These are phyloP conservation scores for Ceratocystis destructans DNA, from an alignment of 2,329 filamentous ascomycete species.

Conservation along the genomic window DNA sequence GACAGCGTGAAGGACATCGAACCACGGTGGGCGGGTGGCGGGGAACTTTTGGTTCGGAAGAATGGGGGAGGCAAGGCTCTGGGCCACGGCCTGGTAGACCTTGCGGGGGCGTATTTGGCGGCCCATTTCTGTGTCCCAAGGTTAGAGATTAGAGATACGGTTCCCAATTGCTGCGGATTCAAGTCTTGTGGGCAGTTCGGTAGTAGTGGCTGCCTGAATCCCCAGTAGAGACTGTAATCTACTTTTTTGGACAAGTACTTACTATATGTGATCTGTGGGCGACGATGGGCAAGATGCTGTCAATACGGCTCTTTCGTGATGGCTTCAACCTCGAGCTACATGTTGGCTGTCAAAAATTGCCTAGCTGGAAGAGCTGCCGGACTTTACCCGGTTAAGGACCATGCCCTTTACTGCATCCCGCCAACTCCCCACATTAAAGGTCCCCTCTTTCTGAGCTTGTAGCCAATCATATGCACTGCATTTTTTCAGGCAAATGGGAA, in stretches of 20 bases:
- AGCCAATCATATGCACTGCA: not conserved
- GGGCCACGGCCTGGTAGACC: conserved; percentile 34
- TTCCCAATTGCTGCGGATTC: not conserved
- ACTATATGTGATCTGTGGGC: not conserved
- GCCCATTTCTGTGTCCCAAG: conserved; percentile 26
- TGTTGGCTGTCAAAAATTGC: not conserved
- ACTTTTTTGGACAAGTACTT: not conserved
- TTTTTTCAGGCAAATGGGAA: conserved; percentile 4
- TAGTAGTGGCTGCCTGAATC: not conserved
- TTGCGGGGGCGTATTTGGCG: conserved; percentile 35
- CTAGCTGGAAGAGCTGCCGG: not conserved
- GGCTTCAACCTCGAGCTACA: not conserved
- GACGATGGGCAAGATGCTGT: not conserved
- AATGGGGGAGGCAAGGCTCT: conserved; percentile 32
- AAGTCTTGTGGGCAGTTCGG: not conserved
- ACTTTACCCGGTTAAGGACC: not conserved
- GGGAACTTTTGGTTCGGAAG: conserved; percentile 24
- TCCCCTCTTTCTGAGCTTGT: conserved; percentile 6
- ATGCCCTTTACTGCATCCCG: not conserved
- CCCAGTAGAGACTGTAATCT: not conserved
- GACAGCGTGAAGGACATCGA: conserved; percentile 36
- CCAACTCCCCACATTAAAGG: not conserved
- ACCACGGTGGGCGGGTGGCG: conserved; percentile 35
- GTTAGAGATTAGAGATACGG: not conserved
- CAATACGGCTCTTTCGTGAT: not conserved